Base-by-base conservation (phyloP, 805 yeast genomes). In the Sugiyamaella floridensis region DNA sequence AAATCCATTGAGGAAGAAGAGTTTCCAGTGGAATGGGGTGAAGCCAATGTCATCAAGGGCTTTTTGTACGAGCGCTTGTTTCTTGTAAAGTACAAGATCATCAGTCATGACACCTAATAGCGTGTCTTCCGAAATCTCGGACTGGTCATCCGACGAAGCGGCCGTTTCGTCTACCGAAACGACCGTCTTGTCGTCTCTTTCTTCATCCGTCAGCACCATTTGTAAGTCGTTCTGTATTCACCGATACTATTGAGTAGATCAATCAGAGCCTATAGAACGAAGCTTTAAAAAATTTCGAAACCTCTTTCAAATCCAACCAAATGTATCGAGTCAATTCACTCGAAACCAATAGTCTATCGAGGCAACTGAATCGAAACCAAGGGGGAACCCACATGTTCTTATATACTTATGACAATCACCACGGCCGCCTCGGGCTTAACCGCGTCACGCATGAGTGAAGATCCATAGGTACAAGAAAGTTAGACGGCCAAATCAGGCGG, bases 1-100 rank as follows among this genome's bases (percentile, higher is more conserved):
- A 64, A 76, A 74, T 6, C 83, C 83, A 20, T 78, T 79, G 16
- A 79, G 62, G 50, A 71, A 67, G 59, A 79, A 78, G 11, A 77
- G 63, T 58, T 75, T 71, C 51, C 72, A 67, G 53, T 79, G 83
- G 57, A 74, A 76, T 72, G 76, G 71, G 0, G 85, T 80, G 65
- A 80, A 76, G 0, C 85, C 85, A 49, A 80, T 77, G 56, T 80
- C 81, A 60, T 80, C 83, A 48, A 80, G 67, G 11, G 84, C 82
- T 52, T 78, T 65, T 60, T 79, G 78, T 48, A 79, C 66, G 3
- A 78, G 63, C 20, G 53, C 49, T 48, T 51, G 57, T 41, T 54
- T 54, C n/a, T 51, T 37, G 43, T 41, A 53, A 40, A 53, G 48
- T 11, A 53, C 48, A 4, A 46, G 29, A 34, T 53, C 53, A 16